Evolutionary conservation across 2,329 filamentous ascomycete species (phyloP).

Genomic region (Phyllosticta ampelicida): DNA sequence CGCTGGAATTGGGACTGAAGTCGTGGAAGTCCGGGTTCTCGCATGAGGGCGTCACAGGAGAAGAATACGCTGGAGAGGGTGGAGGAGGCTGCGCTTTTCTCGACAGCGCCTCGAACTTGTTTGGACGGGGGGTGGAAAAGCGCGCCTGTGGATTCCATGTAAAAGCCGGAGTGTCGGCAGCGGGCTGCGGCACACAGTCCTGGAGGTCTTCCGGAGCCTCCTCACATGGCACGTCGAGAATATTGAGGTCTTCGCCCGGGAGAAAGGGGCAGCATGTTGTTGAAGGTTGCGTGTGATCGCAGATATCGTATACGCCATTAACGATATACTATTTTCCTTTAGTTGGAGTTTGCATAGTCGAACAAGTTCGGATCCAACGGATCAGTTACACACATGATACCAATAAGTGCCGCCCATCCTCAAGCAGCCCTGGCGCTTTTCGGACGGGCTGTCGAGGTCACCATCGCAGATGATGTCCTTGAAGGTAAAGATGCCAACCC

Average conservation of each 20-base stretch:
- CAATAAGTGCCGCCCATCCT: conserved; percentile 92
- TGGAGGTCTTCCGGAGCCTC: neutral
- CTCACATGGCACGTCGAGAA: conserved; percentile 69
- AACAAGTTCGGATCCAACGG: neutral
- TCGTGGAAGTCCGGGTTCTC: neutral
- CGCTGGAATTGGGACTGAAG: neutral
- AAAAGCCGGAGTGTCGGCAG: conserved; percentile 43
- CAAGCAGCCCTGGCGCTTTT: conserved; percentile 63
- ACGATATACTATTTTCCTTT: conserved; percentile 59
- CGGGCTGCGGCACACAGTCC: neutral
- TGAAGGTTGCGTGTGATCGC: conserved; percentile 60
- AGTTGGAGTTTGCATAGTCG: neutral
- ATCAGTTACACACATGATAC: conserved; percentile 64
- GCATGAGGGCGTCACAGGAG: conserved; percentile 5
- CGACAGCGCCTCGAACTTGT: conserved; percentile 9
- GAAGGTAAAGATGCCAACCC: conserved; percentile 82
- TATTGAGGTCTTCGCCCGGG: conserved; percentile 79
- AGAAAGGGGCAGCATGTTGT: conserved; percentile 76
- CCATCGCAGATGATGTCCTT: conserved; percentile 78
- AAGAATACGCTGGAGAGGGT: conserved; percentile 2
- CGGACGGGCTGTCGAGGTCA: conserved; percentile 39
- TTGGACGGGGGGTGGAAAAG: conserved; percentile 53
- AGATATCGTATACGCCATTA: conserved; percentile 64
- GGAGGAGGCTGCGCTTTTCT: conserved; percentile 1
- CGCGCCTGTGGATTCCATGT: conserved; percentile 63